Conservation (phyloP, 108 stramenopile species). For the Cyclotella cryptica region DNA sequence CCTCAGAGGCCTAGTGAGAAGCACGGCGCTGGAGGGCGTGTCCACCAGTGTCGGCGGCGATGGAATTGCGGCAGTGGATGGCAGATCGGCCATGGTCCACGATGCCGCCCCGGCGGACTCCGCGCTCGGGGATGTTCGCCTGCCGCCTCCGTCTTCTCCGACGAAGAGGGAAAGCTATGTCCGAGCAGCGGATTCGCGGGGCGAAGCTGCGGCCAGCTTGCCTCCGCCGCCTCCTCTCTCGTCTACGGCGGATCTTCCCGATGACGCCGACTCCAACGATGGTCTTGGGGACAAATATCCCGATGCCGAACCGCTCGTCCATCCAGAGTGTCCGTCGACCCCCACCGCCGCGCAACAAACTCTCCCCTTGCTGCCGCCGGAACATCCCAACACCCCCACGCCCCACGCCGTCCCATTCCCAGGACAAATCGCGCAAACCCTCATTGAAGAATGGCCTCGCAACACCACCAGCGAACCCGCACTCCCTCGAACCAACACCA, state of each 20-base stretch:
- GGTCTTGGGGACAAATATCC: constrained; percentile 1
- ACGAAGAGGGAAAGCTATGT: too few relatives aligned
- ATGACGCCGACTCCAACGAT: constrained; percentile 13
- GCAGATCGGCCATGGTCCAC: not conserved
- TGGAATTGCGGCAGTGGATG: not conserved
- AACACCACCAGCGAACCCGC: not conserved
- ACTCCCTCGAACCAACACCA: constrained; percentile 17
- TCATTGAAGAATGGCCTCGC: constrained; percentile 3
- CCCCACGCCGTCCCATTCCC: constrained; percentile 42
- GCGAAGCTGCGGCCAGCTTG: too few relatives aligned
- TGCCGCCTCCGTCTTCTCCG: too few relatives aligned
- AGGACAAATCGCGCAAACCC: not conserved
- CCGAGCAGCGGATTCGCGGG: too few relatives aligned
- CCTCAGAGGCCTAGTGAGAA: constrained; percentile 1
- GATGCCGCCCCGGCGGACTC: not conserved
- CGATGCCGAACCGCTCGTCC: not conserved
- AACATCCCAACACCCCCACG: constrained; percentile 26
- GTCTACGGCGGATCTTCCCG: not conserved
- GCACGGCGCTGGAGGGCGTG: not conserved
- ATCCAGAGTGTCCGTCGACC: constrained; percentile 6
- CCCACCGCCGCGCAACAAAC: constrained; percentile 5
- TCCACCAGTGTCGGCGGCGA: not conserved
- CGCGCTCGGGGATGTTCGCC: not conserved
- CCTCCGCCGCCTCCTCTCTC: too few relatives aligned
- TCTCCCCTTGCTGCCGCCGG: constrained; percentile 1